Base-by-base conservation (phyloP, 176 grass and related monocot species). In the Musa acuminata region DNA sequence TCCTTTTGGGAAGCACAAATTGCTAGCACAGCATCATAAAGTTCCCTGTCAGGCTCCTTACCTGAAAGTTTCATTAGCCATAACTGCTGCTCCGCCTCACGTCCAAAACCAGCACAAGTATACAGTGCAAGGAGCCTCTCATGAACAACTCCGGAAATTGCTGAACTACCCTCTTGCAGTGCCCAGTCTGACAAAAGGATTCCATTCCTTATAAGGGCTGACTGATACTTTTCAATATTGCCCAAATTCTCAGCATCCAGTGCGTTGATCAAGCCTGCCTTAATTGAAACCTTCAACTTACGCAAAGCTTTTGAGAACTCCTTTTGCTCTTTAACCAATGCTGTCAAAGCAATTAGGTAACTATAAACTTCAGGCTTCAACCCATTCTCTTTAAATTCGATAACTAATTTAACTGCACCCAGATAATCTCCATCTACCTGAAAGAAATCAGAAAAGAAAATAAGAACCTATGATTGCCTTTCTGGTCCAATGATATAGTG, bases 1-100 rank as follows among this genome's bases (percentile, higher is more conserved):
- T 97, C 93, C 53, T 91, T 91, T 79, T 97, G 93, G 60, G 90
- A 97, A 71, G 93, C 93, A 59, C 93, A 97, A 52, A 92, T 93
- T 63, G 93, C 93, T 79, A 97, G 82, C 51, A 97, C 85, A 81
- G 88, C 82, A 76, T 97, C 87, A 86, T 87, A 92, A 58, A 97
- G 84, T 78, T 93, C 87, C 71, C 82, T 93, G 74, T 93, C 94
- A 62, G 94, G 90, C 73, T 97, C 85, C 87, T 91, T 97, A 49
- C 90, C 90, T 71, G 83, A 72, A 60, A 97, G 66, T 72, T 93
- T 97, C 86, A 97, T 85, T 83, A 88, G 87, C 94, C 94, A 93
- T 65, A 93, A 84, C 50, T 93, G 85, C 43, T 71, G 85, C 78
- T 93, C 94, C n/a, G 94, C 94, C 84, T 97, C 87, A 35, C 86